Evolutionary conservation across 1,139 yeast genomes (phyloP), one percentile per base, ranked within the genome.

Genomic region (Sugiyamaella xylanicola): DNA sequence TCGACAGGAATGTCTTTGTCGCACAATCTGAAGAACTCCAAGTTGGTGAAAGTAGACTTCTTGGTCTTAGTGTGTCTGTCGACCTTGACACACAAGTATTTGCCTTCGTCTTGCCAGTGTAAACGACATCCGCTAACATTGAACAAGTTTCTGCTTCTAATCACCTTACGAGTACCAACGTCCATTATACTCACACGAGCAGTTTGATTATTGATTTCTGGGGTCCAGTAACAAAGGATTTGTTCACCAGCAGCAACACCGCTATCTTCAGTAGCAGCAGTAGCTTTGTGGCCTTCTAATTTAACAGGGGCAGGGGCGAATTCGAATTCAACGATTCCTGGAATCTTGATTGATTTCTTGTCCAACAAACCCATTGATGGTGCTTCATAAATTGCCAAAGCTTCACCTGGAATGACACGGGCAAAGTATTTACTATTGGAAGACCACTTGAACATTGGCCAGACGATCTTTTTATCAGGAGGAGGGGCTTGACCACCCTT

Each of bases 371-470:
- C 79, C 70, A 88, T 84, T 51, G 90, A 81, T 56, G 84, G 85
- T 22, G 81, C 68, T 63, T 86, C 90, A 74, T 92, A 95, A 62
- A 95, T 82, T 51, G 96, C 93, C 65, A 95, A 79, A 27, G 72
- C 70, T 55, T 96, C 97, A 63, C 89, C 95, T 56, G 96, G 96
- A 55, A 93, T 93, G 74, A 89, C 84, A 77, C 99, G 87, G 56
- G 97, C 98, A 77, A 96, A 89, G 78, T 86, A 95, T 74, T 84
- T 86, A 74, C 90, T 97, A 74, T 95, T 95, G 66, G 79, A 80
- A 47, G 98, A 90, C 98, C 99, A 95, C 75, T 91, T 92, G 71
- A 95, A 87, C 70, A 93, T 83, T 51, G 99, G 99, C 99, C 99
- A 93, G 63, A 87, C 85, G 84, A 90, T 84, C 69, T 85, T 86